Conservation (phyloP, 1,284 basidiomycete genomes). For the Fomitopsis betulina region DNA sequence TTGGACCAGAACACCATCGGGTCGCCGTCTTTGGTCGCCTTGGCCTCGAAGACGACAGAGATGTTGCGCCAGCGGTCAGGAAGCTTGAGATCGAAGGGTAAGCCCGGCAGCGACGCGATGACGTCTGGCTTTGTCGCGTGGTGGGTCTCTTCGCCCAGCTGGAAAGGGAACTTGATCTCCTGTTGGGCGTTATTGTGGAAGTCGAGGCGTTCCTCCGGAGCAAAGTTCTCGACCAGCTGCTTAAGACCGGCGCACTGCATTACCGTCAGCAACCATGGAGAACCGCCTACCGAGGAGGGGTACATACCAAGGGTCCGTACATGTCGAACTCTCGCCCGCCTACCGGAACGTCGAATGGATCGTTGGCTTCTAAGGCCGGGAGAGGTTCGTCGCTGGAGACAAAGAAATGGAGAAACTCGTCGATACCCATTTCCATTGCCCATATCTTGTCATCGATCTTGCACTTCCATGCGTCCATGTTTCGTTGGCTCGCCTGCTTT, state of each 20-base stretch:
- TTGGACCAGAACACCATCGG: not conserved
- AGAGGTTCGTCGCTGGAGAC: not conserved
- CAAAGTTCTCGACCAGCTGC: conserved; percentile 1
- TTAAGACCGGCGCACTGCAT: not conserved
- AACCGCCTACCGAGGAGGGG: no score
- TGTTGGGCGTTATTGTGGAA: not conserved
- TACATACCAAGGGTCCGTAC: not conserved
- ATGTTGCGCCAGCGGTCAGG: not conserved
- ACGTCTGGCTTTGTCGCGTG: not conserved
- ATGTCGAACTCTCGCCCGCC: not conserved
- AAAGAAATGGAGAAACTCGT: not conserved
- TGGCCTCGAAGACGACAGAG: conserved; percentile 1
- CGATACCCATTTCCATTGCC: not conserved
- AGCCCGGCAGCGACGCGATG: not conserved
- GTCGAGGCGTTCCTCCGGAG: conserved; percentile 42
- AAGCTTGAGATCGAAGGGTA: not conserved
- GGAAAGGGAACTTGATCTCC: not conserved
- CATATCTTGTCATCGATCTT: not conserved
- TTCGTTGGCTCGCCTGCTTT: not conserved
- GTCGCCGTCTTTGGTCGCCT: not conserved
- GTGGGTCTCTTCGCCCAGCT: not conserved
- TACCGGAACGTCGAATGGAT: not conserved
- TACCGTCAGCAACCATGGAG: not conserved
- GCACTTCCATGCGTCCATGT: not conserved
- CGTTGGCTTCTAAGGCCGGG: not conserved